Conservation (phyloP, 1,284 basidiomycete species). For the Apiotrichum akiyoshidainum region DNA sequence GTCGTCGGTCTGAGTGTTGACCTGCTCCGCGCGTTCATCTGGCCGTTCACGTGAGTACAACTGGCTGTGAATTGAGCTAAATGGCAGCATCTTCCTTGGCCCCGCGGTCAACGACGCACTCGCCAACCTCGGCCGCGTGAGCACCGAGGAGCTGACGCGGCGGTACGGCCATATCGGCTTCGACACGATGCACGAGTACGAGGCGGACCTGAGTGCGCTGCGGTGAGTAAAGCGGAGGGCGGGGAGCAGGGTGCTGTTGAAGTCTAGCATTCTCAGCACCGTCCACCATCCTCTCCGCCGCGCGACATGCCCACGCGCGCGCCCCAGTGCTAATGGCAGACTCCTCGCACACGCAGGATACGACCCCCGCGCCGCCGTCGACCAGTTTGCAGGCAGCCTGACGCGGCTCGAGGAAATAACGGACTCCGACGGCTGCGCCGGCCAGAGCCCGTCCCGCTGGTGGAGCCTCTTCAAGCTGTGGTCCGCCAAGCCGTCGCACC, state of each 20-base stretch:
- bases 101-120: constrained; percentile 88
- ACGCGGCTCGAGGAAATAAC: constrained; percentile 40
- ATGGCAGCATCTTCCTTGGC: constrained; percentile 66
- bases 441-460: not conserved
- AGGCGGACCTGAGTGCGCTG: constrained; percentile 82
- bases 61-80: not conserved
- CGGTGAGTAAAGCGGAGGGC: constrained; percentile 56
- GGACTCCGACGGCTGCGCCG: not conserved
- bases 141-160: constrained; percentile 68
- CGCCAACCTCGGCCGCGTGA: constrained; percentile 69
- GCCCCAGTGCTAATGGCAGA: constrained; percentile 51
- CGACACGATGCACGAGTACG: constrained; percentile 72
- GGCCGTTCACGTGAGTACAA: constrained; percentile 66
- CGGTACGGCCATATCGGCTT: constrained; percentile 58
- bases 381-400: constrained; percentile 36
- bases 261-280: too few relatives aligned
- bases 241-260: too few relatives aligned
- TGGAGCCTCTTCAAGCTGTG: constrained; percentile 42
- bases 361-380: constrained; percentile 60
- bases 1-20: constrained; percentile 72
- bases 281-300: too few relatives aligned
- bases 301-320: too few relatives aligned
- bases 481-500: constrained; percentile 55
- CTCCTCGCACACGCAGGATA: constrained; percentile 82
- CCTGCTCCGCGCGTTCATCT: constrained; percentile 68